Conservation (phyloP, 768 basidiomycete species). For the Tulasnella sp. region DNA sequence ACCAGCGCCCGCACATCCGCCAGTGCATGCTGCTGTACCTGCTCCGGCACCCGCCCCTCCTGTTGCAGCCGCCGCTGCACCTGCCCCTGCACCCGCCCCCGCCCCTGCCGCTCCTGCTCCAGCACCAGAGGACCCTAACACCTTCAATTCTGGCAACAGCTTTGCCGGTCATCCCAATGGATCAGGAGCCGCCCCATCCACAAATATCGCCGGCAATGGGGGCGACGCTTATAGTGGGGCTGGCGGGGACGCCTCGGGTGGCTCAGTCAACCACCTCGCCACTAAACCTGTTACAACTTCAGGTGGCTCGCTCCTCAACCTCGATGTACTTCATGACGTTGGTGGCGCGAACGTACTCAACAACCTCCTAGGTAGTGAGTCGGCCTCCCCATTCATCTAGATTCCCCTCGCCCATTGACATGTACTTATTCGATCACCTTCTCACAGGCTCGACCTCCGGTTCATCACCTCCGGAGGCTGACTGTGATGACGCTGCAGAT, state of each 20-base stretch:
- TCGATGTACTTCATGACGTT: background rate
- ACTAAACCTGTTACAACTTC: background rate
- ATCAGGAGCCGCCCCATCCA: background rate
- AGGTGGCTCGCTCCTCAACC: background rate
- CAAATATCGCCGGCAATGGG: conserved; percentile 6
- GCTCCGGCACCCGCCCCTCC: background rate
- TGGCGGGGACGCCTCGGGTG: conserved; percentile 2
- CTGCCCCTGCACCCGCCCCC: too few relatives aligned
- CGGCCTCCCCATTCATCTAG: background rate
- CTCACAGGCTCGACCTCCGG: background rate
- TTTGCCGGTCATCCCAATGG: too few relatives aligned
- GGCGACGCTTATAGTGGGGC: conserved; percentile 1
- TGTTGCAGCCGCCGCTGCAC: background rate
- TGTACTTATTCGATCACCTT: background rate
- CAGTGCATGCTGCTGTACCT: background rate
- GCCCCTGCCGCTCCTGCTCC: background rate
- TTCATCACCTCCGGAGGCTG: too few relatives aligned
- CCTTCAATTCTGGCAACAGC: too few relatives aligned
- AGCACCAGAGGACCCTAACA: too few relatives aligned
- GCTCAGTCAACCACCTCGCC: background rate
- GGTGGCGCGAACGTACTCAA: background rate
- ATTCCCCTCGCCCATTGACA: too few relatives aligned
- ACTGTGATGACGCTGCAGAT: background rate
- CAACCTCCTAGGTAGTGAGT: background rate
- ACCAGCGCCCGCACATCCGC: background rate